phyloP scores from a whole-genome alignment of 1,284 basidiomycete species.

The Clitocybe nebularis region DNA sequence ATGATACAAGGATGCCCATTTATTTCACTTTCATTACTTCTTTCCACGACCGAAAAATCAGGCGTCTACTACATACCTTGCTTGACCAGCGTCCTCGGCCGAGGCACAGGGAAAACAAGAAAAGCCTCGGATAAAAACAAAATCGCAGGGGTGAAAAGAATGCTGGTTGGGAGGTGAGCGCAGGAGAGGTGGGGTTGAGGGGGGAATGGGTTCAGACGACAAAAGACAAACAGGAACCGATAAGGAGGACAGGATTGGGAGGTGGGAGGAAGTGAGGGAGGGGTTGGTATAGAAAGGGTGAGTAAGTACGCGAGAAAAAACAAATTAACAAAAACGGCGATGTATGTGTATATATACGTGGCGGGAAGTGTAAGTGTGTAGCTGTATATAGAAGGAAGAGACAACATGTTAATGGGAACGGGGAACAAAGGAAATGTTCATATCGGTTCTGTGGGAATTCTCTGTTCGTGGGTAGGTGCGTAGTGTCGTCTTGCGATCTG shows the following conservation, averaged over 20 bases:
- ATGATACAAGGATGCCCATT: constrained; percentile 20
- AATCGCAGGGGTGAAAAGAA: constrained; percentile 3
- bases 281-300: constrained; percentile 13
- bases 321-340: constrained; percentile 16
- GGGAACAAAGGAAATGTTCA: not conserved
- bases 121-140: constrained; percentile 13
- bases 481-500: constrained; percentile 20
- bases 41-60: constrained; percentile 17
- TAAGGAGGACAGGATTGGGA: constrained; percentile 18
- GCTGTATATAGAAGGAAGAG: constrained; percentile 13
- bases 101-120: constrained; percentile 7
- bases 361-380: no score
- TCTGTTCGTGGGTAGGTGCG: constrained; percentile 21
- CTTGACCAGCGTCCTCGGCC: constrained; percentile 12
- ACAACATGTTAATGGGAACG: not conserved
- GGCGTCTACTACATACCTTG: constrained; percentile 15
- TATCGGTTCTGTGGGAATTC: constrained; percentile 9
- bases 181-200: constrained; percentile 11
- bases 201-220: constrained; percentile 7
- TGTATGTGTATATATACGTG: no score
- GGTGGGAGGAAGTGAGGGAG: no score
- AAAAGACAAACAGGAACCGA: constrained; percentile 14
- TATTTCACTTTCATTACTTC: constrained; percentile 18
- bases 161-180: constrained; percentile 1
- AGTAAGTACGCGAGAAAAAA: constrained; percentile 15